Conservation (phyloP, 768 basidiomycete species). For the Amanita inopinata region DNA sequence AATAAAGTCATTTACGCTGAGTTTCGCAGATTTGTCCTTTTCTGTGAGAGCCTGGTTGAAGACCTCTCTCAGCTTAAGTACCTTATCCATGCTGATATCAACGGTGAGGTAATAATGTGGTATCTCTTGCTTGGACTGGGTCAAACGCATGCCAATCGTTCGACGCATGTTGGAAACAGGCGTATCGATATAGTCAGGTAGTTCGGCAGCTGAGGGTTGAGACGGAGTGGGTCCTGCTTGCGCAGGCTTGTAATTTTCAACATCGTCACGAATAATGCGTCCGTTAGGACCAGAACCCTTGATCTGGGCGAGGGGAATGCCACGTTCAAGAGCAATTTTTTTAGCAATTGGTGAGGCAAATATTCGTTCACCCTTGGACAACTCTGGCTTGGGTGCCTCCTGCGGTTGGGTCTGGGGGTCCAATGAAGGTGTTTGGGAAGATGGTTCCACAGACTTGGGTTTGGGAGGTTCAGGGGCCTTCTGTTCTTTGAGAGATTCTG, state of each 20-base stretch:
- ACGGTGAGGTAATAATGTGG: constrained; percentile 97
- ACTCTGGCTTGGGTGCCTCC: constrained; percentile 40
- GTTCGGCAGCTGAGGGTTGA: constrained; percentile 38
- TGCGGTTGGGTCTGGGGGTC: constrained; percentile 24
- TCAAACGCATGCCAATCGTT: constrained; percentile 81
- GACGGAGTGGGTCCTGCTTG: constrained; percentile 35
- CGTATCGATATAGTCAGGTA: constrained; percentile 76
- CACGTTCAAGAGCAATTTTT: constrained; percentile 91
- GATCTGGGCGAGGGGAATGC: constrained; percentile 80
- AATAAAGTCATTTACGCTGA: constrained; percentile 97
- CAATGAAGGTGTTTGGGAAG: constrained; percentile 18
- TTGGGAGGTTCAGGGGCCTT: constrained; percentile 32
- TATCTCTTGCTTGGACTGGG: constrained; percentile 88
- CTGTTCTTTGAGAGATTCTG: constrained; percentile 26
- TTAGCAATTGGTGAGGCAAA: constrained; percentile 95
- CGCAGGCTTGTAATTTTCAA: constrained; percentile 75
- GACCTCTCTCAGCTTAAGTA: constrained; percentile 85
- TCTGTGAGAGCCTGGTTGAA: constrained; percentile 87
- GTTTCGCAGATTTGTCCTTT: constrained; percentile 85
- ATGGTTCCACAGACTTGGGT: constrained; percentile 21
- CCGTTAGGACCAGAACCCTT: constrained; percentile 93
- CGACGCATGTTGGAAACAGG: constrained; percentile 94
- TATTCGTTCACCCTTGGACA: constrained; percentile 68
- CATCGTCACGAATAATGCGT: constrained; percentile 89
- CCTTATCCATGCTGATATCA: constrained; percentile 94